Evolutionary conservation across 129 eudicot species (phyloP).

Genomic region (Smallanthus sonchifolius): DNA sequence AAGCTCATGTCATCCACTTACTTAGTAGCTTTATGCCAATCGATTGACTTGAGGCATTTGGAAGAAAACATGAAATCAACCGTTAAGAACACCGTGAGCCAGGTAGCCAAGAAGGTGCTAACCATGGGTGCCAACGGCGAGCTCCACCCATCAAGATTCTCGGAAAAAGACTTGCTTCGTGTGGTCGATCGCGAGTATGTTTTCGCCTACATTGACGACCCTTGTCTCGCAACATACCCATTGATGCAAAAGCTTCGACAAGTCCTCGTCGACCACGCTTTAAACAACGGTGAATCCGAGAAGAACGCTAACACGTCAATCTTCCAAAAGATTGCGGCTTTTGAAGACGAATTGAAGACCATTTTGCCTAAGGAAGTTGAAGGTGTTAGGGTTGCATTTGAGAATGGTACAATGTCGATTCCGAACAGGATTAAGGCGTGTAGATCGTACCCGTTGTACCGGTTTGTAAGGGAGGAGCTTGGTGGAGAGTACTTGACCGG

Average conservation of each 20-base stretch:
- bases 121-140: conserved; percentile 10
- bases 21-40: conserved; percentile 20
- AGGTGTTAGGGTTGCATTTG: neutral
- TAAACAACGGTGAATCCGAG: conserved; percentile 33
- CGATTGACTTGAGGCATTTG: conserved; percentile 19
- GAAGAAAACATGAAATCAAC: conserved; percentile 17
- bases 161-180: conserved; percentile 34
- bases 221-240: conserved; percentile 48
- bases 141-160: conserved; percentile 21
- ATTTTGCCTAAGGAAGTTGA: conserved; percentile 19
- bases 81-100: conserved; percentile 23
- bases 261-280: conserved; percentile 52
- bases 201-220: conserved; percentile 51
- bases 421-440: conserved; percentile 19
- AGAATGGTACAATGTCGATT: neutral
- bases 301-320: conserved; percentile 35
- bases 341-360: conserved; percentile 42
- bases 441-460: conserved; percentile 17
- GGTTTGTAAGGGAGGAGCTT: conserved; percentile 14
- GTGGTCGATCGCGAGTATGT: conserved; percentile 56
- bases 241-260: conserved; percentile 33
- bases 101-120: conserved; percentile 16
- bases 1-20: conserved; percentile 24
- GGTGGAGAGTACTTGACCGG: conserved; percentile 9
- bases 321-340: conserved; percentile 45